Evolutionary conservation across 164 flowering plant species (phyloP), one percentile per base, ranked within the genome.

Genomic region (Annona squamosa): DNA sequence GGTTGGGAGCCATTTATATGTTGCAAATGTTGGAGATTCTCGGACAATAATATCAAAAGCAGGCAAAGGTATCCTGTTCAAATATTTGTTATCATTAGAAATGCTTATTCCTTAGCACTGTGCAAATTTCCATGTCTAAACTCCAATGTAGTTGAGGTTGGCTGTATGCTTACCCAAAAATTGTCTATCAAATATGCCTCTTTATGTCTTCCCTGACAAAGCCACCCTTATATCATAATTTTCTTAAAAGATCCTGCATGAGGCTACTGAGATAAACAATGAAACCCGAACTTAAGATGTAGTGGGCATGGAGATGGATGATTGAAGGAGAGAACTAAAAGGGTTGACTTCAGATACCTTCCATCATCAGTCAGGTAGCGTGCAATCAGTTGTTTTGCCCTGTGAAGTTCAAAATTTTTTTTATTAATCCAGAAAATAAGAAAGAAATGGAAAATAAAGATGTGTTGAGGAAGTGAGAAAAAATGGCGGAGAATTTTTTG

Each of bases 21-120:
- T 95, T 73, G 98, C 99, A 71, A 95, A 95, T 86, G 99, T 95
- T 69, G 99, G 99, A 64, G 99, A 95, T 78, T 95, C 99, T 7
- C 83, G 98, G 71, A 82, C 98, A n/a, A 86, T 95, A 44, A 83
- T 91, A 82, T 95, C 98, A 46, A 90, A 88, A 81, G 85, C 89
- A 46, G 98, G 98, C 47, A 85, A 83, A 89, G 99, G 99, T 94
- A 85, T 6, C 19, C 42, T 52, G 71, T 10, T 5, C 47, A 44
- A n/a, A 18, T 63, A 42, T 63, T 63, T 63, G 37, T 26, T 26
- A 26, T 26, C 37, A 26, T 26, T 26, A 26, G 37, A 26, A 26
- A 26, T 26, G 37, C 37, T 26, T 26, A 26, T 26, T 26, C 37
- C 37, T 26, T 1, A 26, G 37, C 37, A 26, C 37, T 1, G n/a